phyloP scores from a whole-genome alignment of 2,329 filamentous ascomycete genomes.

The Ophiostoma angusticollis region DNA sequence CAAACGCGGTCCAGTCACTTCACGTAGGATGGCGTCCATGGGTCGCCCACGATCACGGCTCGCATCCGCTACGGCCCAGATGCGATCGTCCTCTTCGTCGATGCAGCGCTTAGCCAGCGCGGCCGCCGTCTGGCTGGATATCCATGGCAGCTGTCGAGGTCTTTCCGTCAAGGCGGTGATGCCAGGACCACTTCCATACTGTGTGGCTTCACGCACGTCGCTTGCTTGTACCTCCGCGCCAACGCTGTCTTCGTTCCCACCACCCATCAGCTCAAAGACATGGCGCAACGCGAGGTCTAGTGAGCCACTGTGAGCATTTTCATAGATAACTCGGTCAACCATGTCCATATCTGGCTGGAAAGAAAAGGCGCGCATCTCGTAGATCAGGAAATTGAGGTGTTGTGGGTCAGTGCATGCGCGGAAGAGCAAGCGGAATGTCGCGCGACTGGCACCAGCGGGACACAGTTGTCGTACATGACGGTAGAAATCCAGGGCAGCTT shows the following conservation, averaged over 20 bases:
- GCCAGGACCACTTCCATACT: too few relatives aligned
- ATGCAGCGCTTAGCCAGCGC: constrained; percentile 24
- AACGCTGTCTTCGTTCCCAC: neutral
- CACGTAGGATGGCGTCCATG: constrained; percentile 12
- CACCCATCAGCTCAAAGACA: constrained; percentile 17
- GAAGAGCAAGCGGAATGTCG: constrained; percentile 26
- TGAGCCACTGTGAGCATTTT: constrained; percentile 20
- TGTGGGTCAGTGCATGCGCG: constrained; percentile 16
- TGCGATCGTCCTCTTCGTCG: constrained; percentile 21
- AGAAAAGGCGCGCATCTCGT: constrained; percentile 26
- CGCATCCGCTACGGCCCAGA: constrained; percentile 20
- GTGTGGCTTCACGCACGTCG: too few relatives aligned
- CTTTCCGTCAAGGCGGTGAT: neutral
- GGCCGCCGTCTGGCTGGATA: constrained; percentile 20
- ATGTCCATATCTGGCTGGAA: constrained; percentile 19
- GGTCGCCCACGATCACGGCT: constrained; percentile 10
- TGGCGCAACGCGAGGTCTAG: constrained; percentile 24
- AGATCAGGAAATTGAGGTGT: constrained; percentile 22
- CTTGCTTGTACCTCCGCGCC: too few relatives aligned
- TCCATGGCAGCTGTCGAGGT: constrained; percentile 17
- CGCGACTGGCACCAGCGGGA: constrained; percentile 21
- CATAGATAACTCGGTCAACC: constrained; percentile 22
- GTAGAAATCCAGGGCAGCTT: constrained; percentile 24
- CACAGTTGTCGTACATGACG: constrained; percentile 24
- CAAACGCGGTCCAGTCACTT: neutral